phyloP scores from a whole-genome alignment of 2,329 filamentous ascomycete genomes.

The Fusarium sp. region DNA sequence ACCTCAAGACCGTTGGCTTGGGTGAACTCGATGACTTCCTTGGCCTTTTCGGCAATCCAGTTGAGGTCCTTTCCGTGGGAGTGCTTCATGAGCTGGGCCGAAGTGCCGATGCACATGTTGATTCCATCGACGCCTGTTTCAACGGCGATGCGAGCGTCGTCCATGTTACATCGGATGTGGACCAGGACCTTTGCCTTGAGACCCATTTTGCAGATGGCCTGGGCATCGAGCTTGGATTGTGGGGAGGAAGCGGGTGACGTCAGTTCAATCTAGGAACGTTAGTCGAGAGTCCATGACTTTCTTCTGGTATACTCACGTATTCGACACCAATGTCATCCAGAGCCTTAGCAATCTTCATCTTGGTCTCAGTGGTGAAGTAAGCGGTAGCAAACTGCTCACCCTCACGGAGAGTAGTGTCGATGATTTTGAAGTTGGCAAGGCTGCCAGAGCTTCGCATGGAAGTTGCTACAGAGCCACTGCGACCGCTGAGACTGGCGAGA shows the following conservation, averaged over 20 bases:
- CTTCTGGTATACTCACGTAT: conserved; percentile 26
- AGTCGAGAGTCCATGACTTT: background rate
- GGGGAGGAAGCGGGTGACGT: conserved; percentile 87
- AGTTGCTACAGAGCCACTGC: conserved; percentile 18
- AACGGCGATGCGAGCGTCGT: conserved; percentile 77
- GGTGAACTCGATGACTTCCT: conserved; percentile 49
- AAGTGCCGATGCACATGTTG: conserved; percentile 87
- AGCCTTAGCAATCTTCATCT: conserved; percentile 42
- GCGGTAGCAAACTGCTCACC: conserved; percentile 68
- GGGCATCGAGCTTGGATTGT: conserved; percentile 87
- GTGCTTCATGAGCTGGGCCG: conserved; percentile 83
- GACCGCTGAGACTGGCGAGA: conserved; percentile 8
- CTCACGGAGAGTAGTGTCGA: conserved; percentile 43
- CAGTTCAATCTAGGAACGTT: conserved; percentile 66
- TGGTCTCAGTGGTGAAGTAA: conserved; percentile 75
- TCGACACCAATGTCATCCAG: conserved; percentile 66
- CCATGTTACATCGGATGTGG: conserved; percentile 49
- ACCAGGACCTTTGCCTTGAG: conserved; percentile 71
- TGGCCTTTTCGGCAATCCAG: conserved; percentile 74
- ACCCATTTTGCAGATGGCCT: conserved; percentile 93
- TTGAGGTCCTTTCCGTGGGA: conserved; percentile 93
- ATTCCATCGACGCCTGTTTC: conserved; percentile 73
- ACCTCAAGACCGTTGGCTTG: conserved; percentile 45
- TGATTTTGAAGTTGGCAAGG: conserved; percentile 42
- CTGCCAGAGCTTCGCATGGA: conserved; percentile 20